Conservation (phyloP, 2,329 filamentous ascomycete species). For the Aspergillus clavatus region DNA sequence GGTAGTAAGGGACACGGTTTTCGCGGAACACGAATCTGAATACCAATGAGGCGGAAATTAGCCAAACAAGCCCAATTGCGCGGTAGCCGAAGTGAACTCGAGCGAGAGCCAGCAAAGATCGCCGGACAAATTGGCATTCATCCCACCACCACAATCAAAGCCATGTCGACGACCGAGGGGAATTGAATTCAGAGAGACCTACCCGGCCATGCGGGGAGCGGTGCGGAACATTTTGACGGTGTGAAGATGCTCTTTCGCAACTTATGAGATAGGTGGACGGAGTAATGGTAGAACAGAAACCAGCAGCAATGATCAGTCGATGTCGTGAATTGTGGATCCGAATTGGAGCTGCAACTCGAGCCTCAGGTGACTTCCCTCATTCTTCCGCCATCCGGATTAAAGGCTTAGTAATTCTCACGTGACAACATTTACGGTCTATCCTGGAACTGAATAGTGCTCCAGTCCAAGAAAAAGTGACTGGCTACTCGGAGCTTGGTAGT, state of each 20-base stretch:
- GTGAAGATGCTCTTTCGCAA: slow-evolving; percentile 20
- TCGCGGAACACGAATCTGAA: slow-evolving; percentile 55
- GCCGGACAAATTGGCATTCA: not conserved
- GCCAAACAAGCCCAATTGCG: slow-evolving; percentile 3
- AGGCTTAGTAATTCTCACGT: slow-evolving; percentile 21
- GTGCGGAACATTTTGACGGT: slow-evolving; percentile 41
- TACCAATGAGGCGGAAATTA: slow-evolving; percentile 16
- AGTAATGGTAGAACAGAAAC: slow-evolving; percentile 23
- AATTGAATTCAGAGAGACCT: slow-evolving; percentile 24
- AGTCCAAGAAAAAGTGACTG: slow-evolving; percentile 7
- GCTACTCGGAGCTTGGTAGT: not conserved
- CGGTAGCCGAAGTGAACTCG: slow-evolving; percentile 11
- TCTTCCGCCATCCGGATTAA: slow-evolving; percentile 25
- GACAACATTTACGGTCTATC: not conserved
- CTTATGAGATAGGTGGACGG: slow-evolving; percentile 19
- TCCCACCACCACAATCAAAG: not conserved
- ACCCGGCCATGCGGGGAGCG: slow-evolving; percentile 41
- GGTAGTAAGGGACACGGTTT: slow-evolving; percentile 64
- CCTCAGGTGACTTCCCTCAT: slow-evolving; percentile 30
- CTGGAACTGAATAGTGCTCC: not conserved
- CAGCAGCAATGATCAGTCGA: slow-evolving; percentile 22
- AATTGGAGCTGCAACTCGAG: slow-evolving; percentile 15
- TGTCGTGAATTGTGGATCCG: slow-evolving; percentile 27
- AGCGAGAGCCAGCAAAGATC: slow-evolving; percentile 9
- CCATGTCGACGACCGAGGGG: slow-evolving; percentile 10